Percentiles rank a stretch among this genome's conserved stretches.
Conservation (phyloP, 1,284 basidiomycete species). For the Ganoderma leucocontextum region DNA sequence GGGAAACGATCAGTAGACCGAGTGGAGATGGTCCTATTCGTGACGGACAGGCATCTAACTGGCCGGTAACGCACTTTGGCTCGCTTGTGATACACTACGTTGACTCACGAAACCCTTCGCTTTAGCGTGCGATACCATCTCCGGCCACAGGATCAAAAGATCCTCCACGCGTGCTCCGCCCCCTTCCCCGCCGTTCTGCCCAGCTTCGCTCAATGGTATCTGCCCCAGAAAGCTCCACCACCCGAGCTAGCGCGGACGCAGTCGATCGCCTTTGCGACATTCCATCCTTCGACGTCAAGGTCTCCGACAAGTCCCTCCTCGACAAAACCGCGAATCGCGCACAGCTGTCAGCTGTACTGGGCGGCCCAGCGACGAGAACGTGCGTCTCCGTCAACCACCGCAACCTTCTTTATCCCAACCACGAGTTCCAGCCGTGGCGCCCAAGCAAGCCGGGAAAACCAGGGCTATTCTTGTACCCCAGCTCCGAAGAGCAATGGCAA, state of each 20-base stretch:
- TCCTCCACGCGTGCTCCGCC: background rate
- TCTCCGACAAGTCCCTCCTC: constrained; percentile 2
- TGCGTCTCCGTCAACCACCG: background rate
- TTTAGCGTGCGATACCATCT: background rate
- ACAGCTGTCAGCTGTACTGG: background rate
- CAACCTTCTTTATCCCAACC: constrained; percentile 7
- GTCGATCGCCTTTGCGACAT: constrained; percentile 1
- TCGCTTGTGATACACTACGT: background rate
- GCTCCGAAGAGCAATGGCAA: background rate
- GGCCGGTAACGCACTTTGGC: background rate
- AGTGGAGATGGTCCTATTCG: background rate
- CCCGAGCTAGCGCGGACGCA: background rate
- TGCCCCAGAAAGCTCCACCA: background rate
- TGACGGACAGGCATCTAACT: no score
- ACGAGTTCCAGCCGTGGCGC: background rate
- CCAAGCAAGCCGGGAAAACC: constrained; percentile 4
- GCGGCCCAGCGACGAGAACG: background rate
- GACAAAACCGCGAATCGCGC: background rate
- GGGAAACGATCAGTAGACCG: no score
- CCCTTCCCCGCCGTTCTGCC: background rate
- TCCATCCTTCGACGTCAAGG: background rate
- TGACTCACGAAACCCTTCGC: background rate
- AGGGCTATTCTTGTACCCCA: background rate
- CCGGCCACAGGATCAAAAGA: background rate
- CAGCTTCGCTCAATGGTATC: background rate